Percentiles rank a stretch among this genome's conserved stretches.
Conservation (phyloP, 495 filamentous ascomycete species). For the Xylaria intraflava region DNA sequence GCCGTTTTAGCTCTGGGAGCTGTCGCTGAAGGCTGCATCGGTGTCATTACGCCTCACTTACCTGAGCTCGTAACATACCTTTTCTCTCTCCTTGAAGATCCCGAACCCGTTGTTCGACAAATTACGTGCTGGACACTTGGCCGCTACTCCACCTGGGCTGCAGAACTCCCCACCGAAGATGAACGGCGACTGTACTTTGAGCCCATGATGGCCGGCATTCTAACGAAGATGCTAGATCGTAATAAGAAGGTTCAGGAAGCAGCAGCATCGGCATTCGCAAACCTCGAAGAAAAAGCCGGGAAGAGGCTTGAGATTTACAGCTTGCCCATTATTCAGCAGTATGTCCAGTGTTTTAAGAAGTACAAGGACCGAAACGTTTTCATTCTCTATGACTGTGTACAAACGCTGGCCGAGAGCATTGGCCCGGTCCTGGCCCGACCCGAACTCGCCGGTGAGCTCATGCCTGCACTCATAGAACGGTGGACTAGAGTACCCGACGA, state of each 20-base stretch:
- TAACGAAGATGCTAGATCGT: slow-evolving; percentile 87
- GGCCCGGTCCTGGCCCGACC: slow-evolving; percentile 70
- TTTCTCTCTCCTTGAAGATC: slow-evolving; percentile 75
- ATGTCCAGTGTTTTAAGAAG: slow-evolving; percentile 80
- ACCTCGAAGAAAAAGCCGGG: slow-evolving; percentile 88
- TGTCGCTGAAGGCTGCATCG: slow-evolving; percentile 91
- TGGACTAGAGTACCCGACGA: slow-evolving; percentile 85
- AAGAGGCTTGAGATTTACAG: slow-evolving; percentile 75
- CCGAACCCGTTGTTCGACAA: slow-evolving; percentile 86
- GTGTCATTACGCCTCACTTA: slow-evolving; percentile 81
- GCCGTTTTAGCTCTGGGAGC: slow-evolving; percentile 92
- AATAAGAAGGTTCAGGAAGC: slow-evolving; percentile 99
- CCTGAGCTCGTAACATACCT: slow-evolving; percentile 88
- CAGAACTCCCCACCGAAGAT: slow-evolving; percentile 57
- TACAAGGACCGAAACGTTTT: slow-evolving; percentile 99
- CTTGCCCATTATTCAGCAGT: slow-evolving; percentile 84
- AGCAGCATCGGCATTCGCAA: slow-evolving; percentile 92
- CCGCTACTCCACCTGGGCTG: slow-evolving; percentile 90
- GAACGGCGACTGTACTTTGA: slow-evolving; percentile 76
- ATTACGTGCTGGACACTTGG: slow-evolving; percentile 98
- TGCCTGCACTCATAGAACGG: slow-evolving; percentile 87
- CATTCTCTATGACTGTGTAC: slow-evolving; percentile 97
- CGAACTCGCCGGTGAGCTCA: slow-evolving; percentile 73
- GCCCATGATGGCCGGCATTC: slow-evolving; percentile 95
- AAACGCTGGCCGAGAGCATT: slow-evolving; percentile 91